Conservation (phyloP, 129 eudicot species). For the Pulicaria dysenterica region DNA sequence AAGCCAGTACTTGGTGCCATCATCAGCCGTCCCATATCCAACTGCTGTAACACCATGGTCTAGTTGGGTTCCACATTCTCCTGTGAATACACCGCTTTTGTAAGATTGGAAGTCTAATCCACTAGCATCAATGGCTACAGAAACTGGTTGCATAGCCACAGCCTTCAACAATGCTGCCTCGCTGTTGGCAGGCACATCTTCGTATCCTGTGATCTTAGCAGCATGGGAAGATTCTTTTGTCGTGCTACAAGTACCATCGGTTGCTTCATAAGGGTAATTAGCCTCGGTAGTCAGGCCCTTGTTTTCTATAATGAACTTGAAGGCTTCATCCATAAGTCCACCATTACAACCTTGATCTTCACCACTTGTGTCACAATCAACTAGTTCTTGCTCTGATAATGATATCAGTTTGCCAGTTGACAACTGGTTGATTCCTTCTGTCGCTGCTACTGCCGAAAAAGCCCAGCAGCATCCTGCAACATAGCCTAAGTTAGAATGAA, state of each 20-base stretch:
- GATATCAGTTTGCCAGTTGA: constrained; percentile 17
- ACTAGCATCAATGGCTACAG: constrained; percentile 22
- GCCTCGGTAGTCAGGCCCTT: constrained; percentile 26
- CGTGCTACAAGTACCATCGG: constrained; percentile 20
- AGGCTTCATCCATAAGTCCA: constrained; percentile 23
- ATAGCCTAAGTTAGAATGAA: neutral
- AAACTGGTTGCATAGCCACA: constrained; percentile 12
- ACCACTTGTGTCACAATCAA: constrained; percentile 21
- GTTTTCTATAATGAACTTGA: constrained; percentile 21
- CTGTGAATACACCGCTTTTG: neutral
- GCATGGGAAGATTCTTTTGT: neutral
- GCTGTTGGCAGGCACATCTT: constrained; percentile 26
- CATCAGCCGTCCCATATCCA: constrained; percentile 18
- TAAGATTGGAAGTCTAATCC: constrained; percentile 14
- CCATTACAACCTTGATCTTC: constrained; percentile 17
- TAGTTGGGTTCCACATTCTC: constrained; percentile 15
- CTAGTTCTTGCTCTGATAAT: constrained; percentile 26
- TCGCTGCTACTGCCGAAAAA: constrained; percentile 23
- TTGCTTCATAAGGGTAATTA: constrained; percentile 24
- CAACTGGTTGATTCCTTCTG: constrained; percentile 20
- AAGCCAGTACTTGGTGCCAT: constrained; percentile 26
- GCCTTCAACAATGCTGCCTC: constrained; percentile 22
- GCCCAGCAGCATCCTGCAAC: constrained; percentile 26
- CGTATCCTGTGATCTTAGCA: constrained; percentile 27
- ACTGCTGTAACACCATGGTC: constrained; percentile 23